Base-by-base conservation (phyloP, 139 green algal genomes). In the Raphidocelis subcapitata region DNA sequence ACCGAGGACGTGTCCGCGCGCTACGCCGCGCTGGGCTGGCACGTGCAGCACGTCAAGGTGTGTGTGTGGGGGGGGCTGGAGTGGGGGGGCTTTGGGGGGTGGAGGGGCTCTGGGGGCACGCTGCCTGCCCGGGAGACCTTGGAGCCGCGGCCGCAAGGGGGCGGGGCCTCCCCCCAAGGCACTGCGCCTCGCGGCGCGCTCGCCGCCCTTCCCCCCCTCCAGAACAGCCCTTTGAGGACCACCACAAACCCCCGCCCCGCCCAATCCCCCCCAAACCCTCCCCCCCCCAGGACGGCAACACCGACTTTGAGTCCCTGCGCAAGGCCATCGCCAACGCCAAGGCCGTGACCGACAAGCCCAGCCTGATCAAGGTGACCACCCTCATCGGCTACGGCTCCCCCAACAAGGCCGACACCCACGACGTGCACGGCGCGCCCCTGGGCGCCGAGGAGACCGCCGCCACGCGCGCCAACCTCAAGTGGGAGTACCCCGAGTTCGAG, bases 381-480 rank as follows among this genome's bases (percentile, higher is more conserved):
- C 90, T 97, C 74, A 99, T 99, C 77, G 96, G 96, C 68, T 99
- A 97, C 77, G 96, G 96, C 72, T 99, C 95, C 3, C 96, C 96
- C 78, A 99, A 99, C 91, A 98, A 98, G 93, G 92, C 94, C 49
- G 89, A 98, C 92, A 90, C 90, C 5, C 93, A 99, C 78, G 94
- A 95, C 72, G 95, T 98, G 61, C 96, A 99, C 85, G 96, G 96
- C 71, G 94, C 96, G 20, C 89, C 96, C 59, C 93, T 99, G 69
- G 95, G 95, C 68, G 80, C 83, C 44, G 91, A 96, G 54, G 96
- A 99, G 93, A 97, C 95, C 5, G 80, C 80, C 18, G 91, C 91
- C 69, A 99, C 96, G 49, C 88, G 95, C 68, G 87, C 96, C 81
- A 94, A 97, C 85, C 94, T 99, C 44, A 89, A 91, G 69, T 99